phyloP scores from a whole-genome alignment of 2,329 filamentous ascomycete genomes.

The Epichloe amarillans region DNA sequence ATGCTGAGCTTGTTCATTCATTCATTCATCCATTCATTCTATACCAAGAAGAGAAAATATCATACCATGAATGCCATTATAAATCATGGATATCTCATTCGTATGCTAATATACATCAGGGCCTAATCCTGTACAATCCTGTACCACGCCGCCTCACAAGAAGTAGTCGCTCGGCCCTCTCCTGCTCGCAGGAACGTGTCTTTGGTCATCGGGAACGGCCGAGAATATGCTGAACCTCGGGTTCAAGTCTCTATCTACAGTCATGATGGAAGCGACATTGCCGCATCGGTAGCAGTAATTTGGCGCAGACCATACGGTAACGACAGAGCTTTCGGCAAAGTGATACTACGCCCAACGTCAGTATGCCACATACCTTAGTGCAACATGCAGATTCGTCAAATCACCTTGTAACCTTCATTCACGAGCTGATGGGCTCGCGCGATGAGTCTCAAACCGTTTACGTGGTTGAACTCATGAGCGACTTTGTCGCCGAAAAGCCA shows the following conservation, averaged over 20 bases:
- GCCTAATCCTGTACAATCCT: conserved; percentile 12
- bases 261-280: conserved; percentile 95
- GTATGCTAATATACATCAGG: conserved; percentile 29
- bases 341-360: conserved; percentile 51
- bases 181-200: conserved; percentile 62
- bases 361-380: neutral
- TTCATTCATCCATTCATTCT: too few species aligned
- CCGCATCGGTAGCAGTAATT: conserved; percentile 94
- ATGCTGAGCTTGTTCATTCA: too few species aligned
- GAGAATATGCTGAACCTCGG: conserved; percentile 89
- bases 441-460: conserved; percentile 93
- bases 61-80: conserved; percentile 8
- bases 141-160: conserved; percentile 31
- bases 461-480: conserved; percentile 92
- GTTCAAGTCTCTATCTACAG: conserved; percentile 69
- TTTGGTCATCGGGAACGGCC: conserved; percentile 73
- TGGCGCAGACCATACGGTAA: conserved; percentile 95
- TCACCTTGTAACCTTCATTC: conserved; percentile 92
- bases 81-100: conserved; percentile 28
- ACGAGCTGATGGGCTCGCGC: conserved; percentile 95
- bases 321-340: conserved; percentile 87
- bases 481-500: conserved; percentile 98
- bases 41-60: neutral
- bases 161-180: conserved; percentile 59
- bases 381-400: neutral